Evolutionary conservation across 306 rosid genomes (phyloP).

Genomic region (Glycine latifolia): DNA sequence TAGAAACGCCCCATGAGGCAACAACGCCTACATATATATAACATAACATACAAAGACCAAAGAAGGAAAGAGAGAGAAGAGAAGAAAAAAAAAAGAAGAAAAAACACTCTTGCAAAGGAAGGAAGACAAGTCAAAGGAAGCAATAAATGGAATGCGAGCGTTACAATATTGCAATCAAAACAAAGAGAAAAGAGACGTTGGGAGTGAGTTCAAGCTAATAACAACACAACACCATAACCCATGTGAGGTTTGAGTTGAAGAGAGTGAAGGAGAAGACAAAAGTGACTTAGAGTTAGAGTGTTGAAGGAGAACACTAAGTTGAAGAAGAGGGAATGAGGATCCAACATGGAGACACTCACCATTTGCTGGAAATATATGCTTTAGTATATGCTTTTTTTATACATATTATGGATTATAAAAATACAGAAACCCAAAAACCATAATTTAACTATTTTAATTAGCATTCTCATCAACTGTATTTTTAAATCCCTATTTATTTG

Average conservation of each 20-base stretch:
- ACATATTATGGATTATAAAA: conserved; percentile 40
- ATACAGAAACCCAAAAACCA: not conserved
- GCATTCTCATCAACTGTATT: conserved; percentile 42
- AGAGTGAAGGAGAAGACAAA: conserved; percentile 17
- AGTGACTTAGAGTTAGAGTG: conserved; percentile 36
- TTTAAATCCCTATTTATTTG: conserved; percentile 37
- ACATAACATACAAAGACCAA: not conserved
- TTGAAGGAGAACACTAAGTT: conserved; percentile 45
- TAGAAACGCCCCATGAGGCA: conserved; percentile 28
- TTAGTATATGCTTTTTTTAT: conserved; percentile 32
- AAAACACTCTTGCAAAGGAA: conserved; percentile 12
- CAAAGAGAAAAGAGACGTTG: conserved; percentile 42
- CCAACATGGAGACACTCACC: conserved; percentile 53
- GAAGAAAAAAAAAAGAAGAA: not conserved
- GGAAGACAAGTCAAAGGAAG: conserved; percentile 47
- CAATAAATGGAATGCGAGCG: conserved; percentile 45
- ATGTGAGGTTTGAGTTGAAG: conserved; percentile 7
- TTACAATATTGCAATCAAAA: conserved; percentile 47
- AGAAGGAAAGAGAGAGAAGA: not conserved
- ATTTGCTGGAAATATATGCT: conserved; percentile 52
- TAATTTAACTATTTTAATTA: conserved; percentile 35
- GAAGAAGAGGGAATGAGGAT: conserved; percentile 35
- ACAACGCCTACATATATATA: not conserved
- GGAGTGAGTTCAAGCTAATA: conserved; percentile 30
- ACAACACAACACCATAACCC: conserved; percentile 5